These are phyloP conservation scores for Colletotrichum abscissum DNA, from an alignment of 2,329 filamentous ascomycete species.

Conservation along the genomic window DNA sequence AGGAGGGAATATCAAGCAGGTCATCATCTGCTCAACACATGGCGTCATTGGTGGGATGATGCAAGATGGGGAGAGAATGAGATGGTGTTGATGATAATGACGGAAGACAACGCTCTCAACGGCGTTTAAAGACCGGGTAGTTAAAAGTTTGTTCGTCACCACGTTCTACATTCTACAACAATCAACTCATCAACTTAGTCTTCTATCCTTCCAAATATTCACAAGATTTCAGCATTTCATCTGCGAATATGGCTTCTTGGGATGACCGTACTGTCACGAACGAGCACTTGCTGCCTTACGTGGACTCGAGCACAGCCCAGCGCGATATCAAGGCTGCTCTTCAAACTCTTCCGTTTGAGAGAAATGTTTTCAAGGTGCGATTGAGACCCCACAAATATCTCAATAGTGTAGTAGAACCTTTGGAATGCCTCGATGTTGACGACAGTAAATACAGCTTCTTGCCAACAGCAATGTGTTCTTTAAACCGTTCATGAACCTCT, in stretches of 20 bases:
- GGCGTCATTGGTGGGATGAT: neutral
- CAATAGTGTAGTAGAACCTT: neutral
- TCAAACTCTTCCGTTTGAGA: conserved; percentile 13
- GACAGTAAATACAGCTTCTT: neutral
- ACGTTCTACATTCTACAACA: neutral
- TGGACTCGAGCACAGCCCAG: conserved; percentile 12
- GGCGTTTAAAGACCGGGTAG: neutral
- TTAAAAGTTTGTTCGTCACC: neutral
- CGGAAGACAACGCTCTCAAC: neutral
- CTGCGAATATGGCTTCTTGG: neutral
- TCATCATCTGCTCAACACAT: neutral
- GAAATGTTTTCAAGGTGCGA: conserved; percentile 10
- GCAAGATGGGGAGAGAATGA: neutral
- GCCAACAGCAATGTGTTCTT: conserved; percentile 23
- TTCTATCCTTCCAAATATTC: neutral
- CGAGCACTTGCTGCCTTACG: conserved; percentile 15
- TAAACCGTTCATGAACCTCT: conserved; percentile 31
- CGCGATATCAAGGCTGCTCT: conserved; percentile 15
- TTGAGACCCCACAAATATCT: neutral
- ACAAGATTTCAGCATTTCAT: neutral
- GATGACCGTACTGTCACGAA: neutral
- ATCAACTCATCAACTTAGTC: no score
- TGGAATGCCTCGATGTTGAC: neutral
- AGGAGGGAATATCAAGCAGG: neutral
- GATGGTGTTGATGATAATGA: neutral